These are phyloP conservation scores for Prototheca wickerhamii DNA, from an alignment of 163 green algal genomes.

Conservation along the genomic window DNA sequence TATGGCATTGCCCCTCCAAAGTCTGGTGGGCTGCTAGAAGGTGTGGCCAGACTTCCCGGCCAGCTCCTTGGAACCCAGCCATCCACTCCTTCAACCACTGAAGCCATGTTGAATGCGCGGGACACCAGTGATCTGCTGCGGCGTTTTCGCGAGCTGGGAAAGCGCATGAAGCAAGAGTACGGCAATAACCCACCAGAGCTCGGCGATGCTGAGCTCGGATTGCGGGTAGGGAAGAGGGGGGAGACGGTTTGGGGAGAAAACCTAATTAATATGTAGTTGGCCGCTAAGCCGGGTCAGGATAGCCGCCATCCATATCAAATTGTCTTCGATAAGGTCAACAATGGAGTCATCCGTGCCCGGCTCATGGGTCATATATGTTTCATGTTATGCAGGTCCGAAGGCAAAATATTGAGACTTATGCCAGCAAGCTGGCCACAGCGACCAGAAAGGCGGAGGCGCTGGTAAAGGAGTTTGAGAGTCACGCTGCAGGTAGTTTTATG, in stretches of 20 bases:
- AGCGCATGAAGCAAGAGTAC: slow-evolving; percentile 34
- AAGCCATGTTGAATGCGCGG: slow-evolving; percentile 40
- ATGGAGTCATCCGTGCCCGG: no score
- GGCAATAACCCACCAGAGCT: slow-evolving; percentile 22
- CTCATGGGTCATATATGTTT: neutral
- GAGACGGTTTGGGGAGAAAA: neutral
- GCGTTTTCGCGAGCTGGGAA: slow-evolving; percentile 41
- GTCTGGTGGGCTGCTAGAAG: slow-evolving; percentile 36
- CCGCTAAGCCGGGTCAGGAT: neutral
- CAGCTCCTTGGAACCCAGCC: slow-evolving; percentile 43
- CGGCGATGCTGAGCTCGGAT: slow-evolving; percentile 25
- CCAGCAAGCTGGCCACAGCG: slow-evolving; percentile 28
- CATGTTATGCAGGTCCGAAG: slow-evolving; percentile 20
- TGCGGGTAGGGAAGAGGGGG: slow-evolving; percentile 28
- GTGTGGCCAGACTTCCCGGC: slow-evolving; percentile 40
- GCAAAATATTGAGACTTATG: slow-evolving; percentile 27
- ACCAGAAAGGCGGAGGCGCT: slow-evolving; percentile 38
- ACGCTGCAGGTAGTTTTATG: slow-evolving; percentile 11
- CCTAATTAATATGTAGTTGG: no score
- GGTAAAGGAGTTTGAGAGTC: slow-evolving; percentile 42
- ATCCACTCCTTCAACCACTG: slow-evolving; percentile 22
- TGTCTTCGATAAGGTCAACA: neutral
- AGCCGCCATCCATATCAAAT: neutral
- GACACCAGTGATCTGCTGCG: slow-evolving; percentile 48
- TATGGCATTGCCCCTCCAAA: slow-evolving; percentile 34